These are phyloP conservation scores for Boletus rubropictus DNA, from an alignment of 768 basidiomycete genomes.

Conservation along the genomic window DNA sequence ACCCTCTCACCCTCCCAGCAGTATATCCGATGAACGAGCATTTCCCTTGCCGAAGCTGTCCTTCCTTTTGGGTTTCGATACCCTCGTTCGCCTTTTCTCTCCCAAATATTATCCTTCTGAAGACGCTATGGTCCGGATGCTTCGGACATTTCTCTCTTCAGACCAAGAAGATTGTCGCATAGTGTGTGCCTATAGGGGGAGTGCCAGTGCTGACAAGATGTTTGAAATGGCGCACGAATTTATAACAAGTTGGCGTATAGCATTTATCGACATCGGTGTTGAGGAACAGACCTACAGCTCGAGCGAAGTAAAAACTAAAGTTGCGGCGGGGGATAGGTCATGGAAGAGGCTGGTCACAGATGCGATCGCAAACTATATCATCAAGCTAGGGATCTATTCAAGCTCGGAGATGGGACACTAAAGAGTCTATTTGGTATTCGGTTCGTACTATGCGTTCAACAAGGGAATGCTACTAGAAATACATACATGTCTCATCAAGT, in stretches of 20 bases:
- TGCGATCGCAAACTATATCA: conserved; percentile 48
- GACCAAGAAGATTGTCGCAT: conserved; percentile 55
- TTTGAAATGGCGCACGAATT: conserved; percentile 42
- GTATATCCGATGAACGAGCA: conserved; percentile 11
- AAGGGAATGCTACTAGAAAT: background rate
- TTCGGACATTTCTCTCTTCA: conserved; percentile 55
- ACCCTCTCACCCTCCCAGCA: background rate
- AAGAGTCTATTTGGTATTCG: conserved; percentile 13
- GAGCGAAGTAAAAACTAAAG: conserved; percentile 48
- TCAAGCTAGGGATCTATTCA: conserved; percentile 41
- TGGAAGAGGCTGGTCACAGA: conserved; percentile 48
- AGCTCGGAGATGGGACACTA: background rate
- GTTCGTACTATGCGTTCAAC: background rate
- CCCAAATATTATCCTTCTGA: conserved; percentile 63
- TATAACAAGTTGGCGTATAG: conserved; percentile 45
- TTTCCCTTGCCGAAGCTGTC: conserved; percentile 40
- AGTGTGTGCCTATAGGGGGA: conserved; percentile 56
- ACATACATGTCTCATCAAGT: conserved; percentile 4
- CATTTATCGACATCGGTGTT: conserved; percentile 56
- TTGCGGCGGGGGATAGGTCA: conserved; percentile 15
- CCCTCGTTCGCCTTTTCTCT: conserved; percentile 72
- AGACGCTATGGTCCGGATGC: conserved; percentile 48
- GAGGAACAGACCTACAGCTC: conserved; percentile 61
- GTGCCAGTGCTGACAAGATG: conserved; percentile 10
- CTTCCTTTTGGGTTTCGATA: conserved; percentile 81